Percentiles rank a stretch among this genome's conserved stretches.
phyloP scores from a whole-genome alignment of 2,329 filamentous ascomycete species.

The Botrytis byssoidea region DNA sequence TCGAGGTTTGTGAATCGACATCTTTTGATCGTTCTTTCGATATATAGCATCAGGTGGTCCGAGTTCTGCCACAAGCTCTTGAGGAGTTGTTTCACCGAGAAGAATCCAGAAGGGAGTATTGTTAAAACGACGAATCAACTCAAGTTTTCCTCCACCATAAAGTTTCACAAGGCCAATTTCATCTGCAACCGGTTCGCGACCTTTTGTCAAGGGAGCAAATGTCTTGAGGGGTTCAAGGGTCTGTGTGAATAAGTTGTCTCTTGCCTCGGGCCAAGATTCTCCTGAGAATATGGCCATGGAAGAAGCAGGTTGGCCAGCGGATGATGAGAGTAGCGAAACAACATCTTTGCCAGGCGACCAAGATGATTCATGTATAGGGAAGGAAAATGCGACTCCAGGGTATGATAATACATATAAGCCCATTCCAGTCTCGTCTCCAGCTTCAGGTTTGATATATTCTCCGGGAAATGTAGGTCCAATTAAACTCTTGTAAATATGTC shows the following conservation, averaged over 20 bases:
- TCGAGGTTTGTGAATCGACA: conserved; percentile 76
- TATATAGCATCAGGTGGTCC: conserved; percentile 94
- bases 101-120: conserved; percentile 66
- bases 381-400: conserved; percentile 90
- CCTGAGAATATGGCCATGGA: conserved; percentile 92
- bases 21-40: conserved; percentile 81
- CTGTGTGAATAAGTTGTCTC: conserved; percentile 73
- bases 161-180: conserved; percentile 81
- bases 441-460: conserved; percentile 73
- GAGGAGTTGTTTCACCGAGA: conserved; percentile 83
- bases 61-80: conserved; percentile 86
- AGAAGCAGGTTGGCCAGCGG: conserved; percentile 70
- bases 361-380: conserved; percentile 69
- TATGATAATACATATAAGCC: conserved; percentile 92
- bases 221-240: conserved; percentile 71
- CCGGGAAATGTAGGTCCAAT: conserved; percentile 92
- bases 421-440: conserved; percentile 50
- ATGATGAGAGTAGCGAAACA: conserved; percentile 78
- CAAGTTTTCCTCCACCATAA: conserved; percentile 73
- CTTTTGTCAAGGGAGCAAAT: conserved; percentile 65
- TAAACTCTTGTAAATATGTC: conserved; percentile 88
- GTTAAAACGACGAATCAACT: conserved; percentile 71
- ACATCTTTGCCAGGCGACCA: conserved; percentile 80
- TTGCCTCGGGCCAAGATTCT: conserved; percentile 83
- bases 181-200: conserved; percentile 78